A percentile compares a stretch with the other conserved stretches of the same genome.
phyloP scores from a whole-genome alignment of 2,329 filamentous ascomycete species.

The Fusarium nematophilum region DNA sequence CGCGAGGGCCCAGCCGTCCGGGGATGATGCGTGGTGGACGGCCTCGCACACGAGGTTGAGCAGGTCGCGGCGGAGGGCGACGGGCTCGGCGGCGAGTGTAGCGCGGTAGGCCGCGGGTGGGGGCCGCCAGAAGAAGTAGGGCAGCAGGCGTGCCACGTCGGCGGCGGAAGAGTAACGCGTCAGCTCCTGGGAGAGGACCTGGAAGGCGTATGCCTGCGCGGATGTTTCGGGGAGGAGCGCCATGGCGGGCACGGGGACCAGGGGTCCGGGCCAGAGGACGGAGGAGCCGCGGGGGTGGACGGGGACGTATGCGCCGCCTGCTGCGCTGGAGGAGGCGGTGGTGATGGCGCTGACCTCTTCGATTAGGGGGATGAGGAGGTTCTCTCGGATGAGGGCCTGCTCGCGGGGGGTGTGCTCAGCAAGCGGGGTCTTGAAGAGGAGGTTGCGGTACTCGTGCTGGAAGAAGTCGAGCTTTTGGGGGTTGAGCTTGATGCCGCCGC shows the following conservation, averaged over 20 bases:
- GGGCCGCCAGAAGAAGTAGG: constrained; percentile 54
- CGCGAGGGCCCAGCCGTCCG: constrained; percentile 19
- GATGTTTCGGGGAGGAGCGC: constrained; percentile 24
- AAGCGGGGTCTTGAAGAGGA: constrained; percentile 45
- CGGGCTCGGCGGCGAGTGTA: constrained; percentile 35
- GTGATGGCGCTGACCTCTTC: constrained; percentile 42
- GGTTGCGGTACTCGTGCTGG: constrained; percentile 72
- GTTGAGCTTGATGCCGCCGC: constrained; percentile 86
- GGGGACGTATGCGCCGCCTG: constrained; percentile 8
- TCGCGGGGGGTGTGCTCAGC: constrained; percentile 38
- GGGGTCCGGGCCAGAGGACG: constrained; percentile 38
- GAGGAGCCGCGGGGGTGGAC: constrained; percentile 35
- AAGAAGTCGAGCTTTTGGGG: constrained; percentile 84
- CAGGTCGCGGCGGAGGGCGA: constrained; percentile 18
- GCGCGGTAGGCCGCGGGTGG: constrained; percentile 44
- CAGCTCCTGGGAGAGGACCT: constrained; percentile 34
- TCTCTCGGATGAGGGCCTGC: constrained; percentile 25
- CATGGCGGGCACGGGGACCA: constrained; percentile 44
- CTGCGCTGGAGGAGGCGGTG: constrained; percentile 6
- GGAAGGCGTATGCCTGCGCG: constrained; percentile 36
- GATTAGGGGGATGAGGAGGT: constrained; percentile 41
- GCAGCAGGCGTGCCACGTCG: constrained; percentile 46
- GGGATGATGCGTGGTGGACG: constrained; percentile 29
- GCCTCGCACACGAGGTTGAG: constrained; percentile 42
- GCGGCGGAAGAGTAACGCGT: constrained; percentile 36